Conservation (phyloP, 805 yeast species). For the Wickerhamiella kurtzmanii region DNA sequence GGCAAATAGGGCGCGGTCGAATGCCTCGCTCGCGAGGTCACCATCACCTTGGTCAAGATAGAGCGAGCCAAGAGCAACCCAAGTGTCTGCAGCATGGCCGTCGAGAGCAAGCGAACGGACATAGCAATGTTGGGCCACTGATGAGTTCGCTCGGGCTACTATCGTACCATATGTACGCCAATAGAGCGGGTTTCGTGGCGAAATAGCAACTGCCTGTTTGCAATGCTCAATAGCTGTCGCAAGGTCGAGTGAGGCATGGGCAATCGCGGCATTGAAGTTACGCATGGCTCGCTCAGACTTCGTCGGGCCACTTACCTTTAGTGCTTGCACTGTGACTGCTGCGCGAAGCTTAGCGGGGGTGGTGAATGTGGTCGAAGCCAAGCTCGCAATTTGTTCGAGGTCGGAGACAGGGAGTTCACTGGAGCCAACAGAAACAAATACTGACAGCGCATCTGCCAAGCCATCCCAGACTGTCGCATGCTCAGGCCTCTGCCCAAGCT, state of each 20-base stretch:
- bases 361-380: not conserved
- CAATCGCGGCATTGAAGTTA: not conserved
- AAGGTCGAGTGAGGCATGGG: not conserved
- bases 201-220: constrained; percentile 58
- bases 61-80: constrained; percentile 74
- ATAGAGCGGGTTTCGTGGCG: constrained; percentile 51
- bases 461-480: constrained; percentile 50
- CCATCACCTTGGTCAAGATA: constrained; percentile 56
- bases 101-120: constrained; percentile 66
- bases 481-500: constrained; percentile 28
- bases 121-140: constrained; percentile 83
- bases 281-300: constrained; percentile 2
- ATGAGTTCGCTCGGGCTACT: constrained; percentile 46
- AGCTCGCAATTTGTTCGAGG: not conserved
- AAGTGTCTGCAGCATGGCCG: constrained; percentile 50
- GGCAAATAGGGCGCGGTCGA: constrained; percentile 60
- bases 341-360: not conserved
- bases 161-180: constrained; percentile 83
- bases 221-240: constrained; percentile 39
- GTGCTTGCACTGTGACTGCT: not conserved
- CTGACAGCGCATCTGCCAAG: constrained; percentile 25
- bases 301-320: constrained; percentile 2
- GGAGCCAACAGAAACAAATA: not conserved
- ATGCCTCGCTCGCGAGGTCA: constrained; percentile 60
- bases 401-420: not conserved